Evolutionary conservation across 208 protist genomes (phyloP).

Genomic region (Jaenimonas drosophilae): DNA sequence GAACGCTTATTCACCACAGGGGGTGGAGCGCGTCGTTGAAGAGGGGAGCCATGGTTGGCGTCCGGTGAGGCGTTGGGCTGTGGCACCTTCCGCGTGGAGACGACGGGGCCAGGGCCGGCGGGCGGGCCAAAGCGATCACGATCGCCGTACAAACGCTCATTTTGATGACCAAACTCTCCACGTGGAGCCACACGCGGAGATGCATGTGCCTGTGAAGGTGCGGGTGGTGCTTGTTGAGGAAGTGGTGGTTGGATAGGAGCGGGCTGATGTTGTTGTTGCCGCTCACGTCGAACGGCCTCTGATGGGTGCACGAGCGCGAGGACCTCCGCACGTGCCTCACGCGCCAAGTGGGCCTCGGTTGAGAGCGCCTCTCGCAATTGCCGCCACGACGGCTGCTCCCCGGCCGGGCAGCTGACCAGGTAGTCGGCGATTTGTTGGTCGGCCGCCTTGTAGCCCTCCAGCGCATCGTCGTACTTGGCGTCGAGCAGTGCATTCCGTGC

Average conservation of each 20-base stretch:
- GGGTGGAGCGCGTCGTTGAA: background rate
- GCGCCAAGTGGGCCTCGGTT: background rate
- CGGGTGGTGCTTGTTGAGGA: background rate
- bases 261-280: background rate
- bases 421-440: slow-evolving; percentile 23
- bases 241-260: background rate
- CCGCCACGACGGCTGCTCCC: background rate
- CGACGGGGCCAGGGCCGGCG: slow-evolving; percentile 11
- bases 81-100: background rate
- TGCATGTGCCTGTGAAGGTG: background rate
- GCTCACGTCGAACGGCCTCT: background rate
- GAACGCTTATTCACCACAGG: background rate
- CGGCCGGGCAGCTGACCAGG: no score
- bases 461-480: slow-evolving; percentile 59
- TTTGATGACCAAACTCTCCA: slow-evolving; percentile 8
- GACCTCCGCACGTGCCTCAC: background rate
- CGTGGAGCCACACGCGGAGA: background rate
- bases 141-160: slow-evolving; percentile 66
- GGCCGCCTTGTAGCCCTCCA: slow-evolving; percentile 44
- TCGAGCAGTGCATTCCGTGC: slow-evolving; percentile 51
- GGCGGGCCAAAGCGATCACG: slow-evolving; percentile 70
- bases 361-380: background rate
- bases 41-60: background rate
- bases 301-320: background rate
- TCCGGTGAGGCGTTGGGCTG: background rate